A percentile compares a stretch with the other conserved stretches of the same genome.
Evolutionary conservation across 331 rosid genomes (phyloP).

Genomic region (Quercus tomentella): DNA sequence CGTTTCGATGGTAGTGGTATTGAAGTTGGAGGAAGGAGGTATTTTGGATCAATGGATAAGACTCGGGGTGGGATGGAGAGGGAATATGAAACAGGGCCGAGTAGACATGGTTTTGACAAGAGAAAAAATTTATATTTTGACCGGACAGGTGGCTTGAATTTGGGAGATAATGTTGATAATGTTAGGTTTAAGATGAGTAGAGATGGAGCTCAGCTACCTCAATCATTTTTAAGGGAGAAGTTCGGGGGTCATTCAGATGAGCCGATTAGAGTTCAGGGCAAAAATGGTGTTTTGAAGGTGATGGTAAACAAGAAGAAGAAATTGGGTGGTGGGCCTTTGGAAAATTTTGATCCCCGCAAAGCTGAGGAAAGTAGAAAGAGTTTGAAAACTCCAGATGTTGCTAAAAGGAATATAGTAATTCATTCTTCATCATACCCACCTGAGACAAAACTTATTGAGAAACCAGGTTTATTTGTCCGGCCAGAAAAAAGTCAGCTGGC

Average conservation of each 20-base stretch:
- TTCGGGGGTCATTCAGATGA: constrained; percentile 50
- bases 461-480: constrained; percentile 34
- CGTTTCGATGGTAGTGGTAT: constrained; percentile 39
- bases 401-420: constrained; percentile 42
- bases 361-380: constrained; percentile 43
- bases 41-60: constrained; percentile 45
- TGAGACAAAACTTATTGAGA: constrained; percentile 42
- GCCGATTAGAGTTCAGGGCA: constrained; percentile 91
- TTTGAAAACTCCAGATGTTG: constrained; percentile 41
- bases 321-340: constrained; percentile 37
- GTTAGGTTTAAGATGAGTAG: constrained; percentile 42
- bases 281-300: constrained; percentile 94
- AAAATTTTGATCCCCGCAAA: constrained; percentile 41
- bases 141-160: constrained; percentile 29
- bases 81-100: constrained; percentile 56
- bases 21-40: constrained; percentile 55
- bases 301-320: constrained; percentile 69
- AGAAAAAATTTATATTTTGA: constrained; percentile 46
- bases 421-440: constrained; percentile 32
- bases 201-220: constrained; percentile 41
- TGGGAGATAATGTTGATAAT: constrained; percentile 42
- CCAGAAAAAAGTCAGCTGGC: constrained; percentile 45
- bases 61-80: constrained; percentile 46
- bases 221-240: constrained; percentile 51
- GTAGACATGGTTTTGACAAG: constrained; percentile 49